These are phyloP conservation scores for Candida insectalens DNA, from an alignment of 805 yeast species.

Conservation along the genomic window DNA sequence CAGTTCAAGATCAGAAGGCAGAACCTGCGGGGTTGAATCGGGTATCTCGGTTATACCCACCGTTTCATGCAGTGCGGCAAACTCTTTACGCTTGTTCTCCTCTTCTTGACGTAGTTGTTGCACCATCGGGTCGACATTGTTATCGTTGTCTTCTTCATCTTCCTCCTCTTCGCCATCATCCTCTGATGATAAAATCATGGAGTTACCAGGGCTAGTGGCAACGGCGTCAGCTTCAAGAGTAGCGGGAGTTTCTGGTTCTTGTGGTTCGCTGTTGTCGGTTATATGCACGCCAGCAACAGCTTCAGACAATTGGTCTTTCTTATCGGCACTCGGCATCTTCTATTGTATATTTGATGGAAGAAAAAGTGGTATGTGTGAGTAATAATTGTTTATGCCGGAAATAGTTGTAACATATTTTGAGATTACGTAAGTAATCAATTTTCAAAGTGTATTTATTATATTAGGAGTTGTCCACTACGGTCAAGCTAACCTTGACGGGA, in stretches of 20 bases:
- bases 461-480: not conserved
- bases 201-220: not conserved
- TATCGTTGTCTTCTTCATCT: constrained; percentile 4
- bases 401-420: not conserved
- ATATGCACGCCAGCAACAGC: no score
- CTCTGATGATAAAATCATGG: no score
- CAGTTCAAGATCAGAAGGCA: constrained; percentile 63
- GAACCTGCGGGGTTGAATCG: constrained; percentile 39
- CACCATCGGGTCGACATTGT: constrained; percentile 8
- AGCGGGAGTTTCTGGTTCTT: no score
- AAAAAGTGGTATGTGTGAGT: no score
- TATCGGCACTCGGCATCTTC: no score
- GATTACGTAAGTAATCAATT: not conserved
- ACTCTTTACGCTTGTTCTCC: constrained; percentile 2
- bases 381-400: no score
- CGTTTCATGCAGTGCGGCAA: constrained; percentile 10
- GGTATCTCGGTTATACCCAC: constrained; percentile 23
- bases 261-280: no score
- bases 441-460: not conserved
- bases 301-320: no score
- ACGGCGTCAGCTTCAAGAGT: not conserved
- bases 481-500: not conserved
- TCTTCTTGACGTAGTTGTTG: not conserved
- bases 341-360: no score
- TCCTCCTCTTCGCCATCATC: constrained; percentile 7